Evolutionary conservation across 2,329 filamentous ascomycete genomes (phyloP).

Genomic region (Fusarium fujikuroi): DNA sequence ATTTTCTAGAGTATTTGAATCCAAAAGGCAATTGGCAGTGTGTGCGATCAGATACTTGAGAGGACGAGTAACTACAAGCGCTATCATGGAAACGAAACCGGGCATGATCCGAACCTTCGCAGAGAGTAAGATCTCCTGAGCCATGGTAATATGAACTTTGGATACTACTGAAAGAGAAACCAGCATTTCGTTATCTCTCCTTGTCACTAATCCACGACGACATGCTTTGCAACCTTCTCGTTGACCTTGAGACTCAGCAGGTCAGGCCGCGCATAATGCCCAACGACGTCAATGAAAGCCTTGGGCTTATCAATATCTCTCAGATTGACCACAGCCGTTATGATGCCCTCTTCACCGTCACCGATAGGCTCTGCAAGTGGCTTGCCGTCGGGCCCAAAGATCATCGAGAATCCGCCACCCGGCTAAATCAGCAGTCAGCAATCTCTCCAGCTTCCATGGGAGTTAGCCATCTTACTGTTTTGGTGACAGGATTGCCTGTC

Average conservation of each 20-base stretch:
- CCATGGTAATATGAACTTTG: accelerated
- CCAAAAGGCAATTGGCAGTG: background rate
- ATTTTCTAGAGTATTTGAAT: background rate
- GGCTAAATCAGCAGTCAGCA: background rate
- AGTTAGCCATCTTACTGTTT: background rate
- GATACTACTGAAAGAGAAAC: too few species aligned
- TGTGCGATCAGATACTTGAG: background rate
- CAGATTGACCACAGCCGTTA: background rate
- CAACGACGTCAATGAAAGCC: slow-evolving; percentile 1
- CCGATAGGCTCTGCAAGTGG: background rate
- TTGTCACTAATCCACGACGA: background rate
- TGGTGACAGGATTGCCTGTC: background rate
- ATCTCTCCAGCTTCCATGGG: too few species aligned
- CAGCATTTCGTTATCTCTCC: accelerated
- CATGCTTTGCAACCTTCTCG: background rate
- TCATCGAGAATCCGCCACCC: background rate
- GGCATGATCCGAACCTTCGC: background rate
- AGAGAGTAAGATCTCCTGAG: accelerated
- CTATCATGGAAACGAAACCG: background rate
- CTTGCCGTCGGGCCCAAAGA: background rate
- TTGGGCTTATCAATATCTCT: background rate
- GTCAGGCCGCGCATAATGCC: background rate
- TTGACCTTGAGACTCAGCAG: background rate
- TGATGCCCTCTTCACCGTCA: background rate
- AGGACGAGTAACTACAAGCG: background rate